Evolutionary conservation across 2,329 filamentous ascomycete species (phyloP).

Genomic region (Volutella citrinella): DNA sequence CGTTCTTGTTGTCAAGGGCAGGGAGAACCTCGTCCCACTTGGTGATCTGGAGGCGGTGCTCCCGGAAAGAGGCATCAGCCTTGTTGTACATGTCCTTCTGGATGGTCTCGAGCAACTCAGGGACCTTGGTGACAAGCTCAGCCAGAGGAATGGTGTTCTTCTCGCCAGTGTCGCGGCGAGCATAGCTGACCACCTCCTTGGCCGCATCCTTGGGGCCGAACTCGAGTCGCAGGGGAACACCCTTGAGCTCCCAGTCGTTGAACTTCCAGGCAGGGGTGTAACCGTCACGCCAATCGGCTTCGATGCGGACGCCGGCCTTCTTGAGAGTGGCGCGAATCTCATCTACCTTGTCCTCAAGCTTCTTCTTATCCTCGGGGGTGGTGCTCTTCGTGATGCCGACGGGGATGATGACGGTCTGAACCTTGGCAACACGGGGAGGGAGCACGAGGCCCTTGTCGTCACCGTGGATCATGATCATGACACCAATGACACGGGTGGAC

Average conservation of each 20-base stretch:
- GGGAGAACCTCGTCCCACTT: slow-evolving; percentile 92
- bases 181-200: slow-evolving; percentile 78
- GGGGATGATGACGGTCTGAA: slow-evolving; percentile 83
- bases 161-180: slow-evolving; percentile 81
- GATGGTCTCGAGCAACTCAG: slow-evolving; percentile 82
- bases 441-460: slow-evolving; percentile 95
- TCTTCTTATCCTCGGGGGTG: slow-evolving; percentile 71
- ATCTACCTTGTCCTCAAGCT: slow-evolving; percentile 73
- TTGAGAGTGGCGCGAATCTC: slow-evolving; percentile 67
- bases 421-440: slow-evolving; percentile 83
- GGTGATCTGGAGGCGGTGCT: slow-evolving; percentile 76
- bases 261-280: slow-evolving; percentile 98
- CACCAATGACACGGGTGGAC: slow-evolving; percentile 93
- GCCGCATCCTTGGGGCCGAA: slow-evolving; percentile 94
- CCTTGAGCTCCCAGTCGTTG: slow-evolving; percentile 97
- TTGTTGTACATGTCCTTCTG: slow-evolving; percentile 77
- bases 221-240: slow-evolving; percentile 89
- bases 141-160: slow-evolving; percentile 78
- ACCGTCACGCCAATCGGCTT: slow-evolving; percentile 81
- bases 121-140: slow-evolving; percentile 70
- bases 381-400: slow-evolving; percentile 92
- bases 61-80: slow-evolving; percentile 74
- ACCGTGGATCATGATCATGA: slow-evolving; percentile 98
- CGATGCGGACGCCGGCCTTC: slow-evolving; percentile 71
- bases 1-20: slow-evolving; percentile 85